Percentiles rank a stretch among this genome's conserved stretches.
These are phyloP conservation scores for Peltaster fructicola DNA, from an alignment of 2,329 filamentous ascomycete species.

Conservation along the genomic window DNA sequence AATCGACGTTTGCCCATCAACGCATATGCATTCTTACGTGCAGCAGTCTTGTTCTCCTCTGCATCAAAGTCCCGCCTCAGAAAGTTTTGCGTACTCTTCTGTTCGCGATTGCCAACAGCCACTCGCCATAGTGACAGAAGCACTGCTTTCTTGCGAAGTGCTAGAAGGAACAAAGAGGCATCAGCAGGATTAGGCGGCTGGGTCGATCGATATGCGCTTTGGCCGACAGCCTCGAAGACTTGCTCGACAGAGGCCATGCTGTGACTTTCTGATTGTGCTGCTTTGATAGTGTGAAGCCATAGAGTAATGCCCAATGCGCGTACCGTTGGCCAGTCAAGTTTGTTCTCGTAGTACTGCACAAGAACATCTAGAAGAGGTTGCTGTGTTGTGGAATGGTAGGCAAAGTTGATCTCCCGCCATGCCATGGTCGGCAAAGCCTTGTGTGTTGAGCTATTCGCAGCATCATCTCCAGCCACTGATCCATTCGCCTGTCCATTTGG, in stretches of 20 bases:
- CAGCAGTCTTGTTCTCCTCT: constrained; percentile 70
- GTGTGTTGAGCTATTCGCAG: constrained; percentile 13
- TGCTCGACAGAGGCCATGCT: constrained; percentile 37
- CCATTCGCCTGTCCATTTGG: no score
- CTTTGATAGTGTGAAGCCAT: constrained; percentile 67
- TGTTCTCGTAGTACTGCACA: constrained; percentile 58
- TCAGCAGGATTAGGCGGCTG: constrained; percentile 81
- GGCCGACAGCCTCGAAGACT: constrained; percentile 79
- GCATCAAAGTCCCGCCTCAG: constrained; percentile 84
- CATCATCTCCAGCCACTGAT: no score
- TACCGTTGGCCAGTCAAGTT: constrained; percentile 70
- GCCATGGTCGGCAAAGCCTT: constrained; percentile 34
- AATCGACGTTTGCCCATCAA: constrained; percentile 81
- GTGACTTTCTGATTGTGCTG: constrained; percentile 19
- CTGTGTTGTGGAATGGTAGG: constrained; percentile 69
- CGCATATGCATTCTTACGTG: constrained; percentile 91
- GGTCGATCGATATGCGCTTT: constrained; percentile 80
- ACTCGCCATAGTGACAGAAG: constrained; percentile 89
- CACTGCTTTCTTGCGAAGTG: constrained; percentile 72
- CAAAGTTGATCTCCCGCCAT: constrained; percentile 67
- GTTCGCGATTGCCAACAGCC: constrained; percentile 76
- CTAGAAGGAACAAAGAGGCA: constrained; percentile 81
- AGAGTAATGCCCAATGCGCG: constrained; percentile 81
- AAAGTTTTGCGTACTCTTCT: constrained; percentile 58
- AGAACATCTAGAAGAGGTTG: constrained; percentile 69